Base-by-base conservation (phyloP, 495 filamentous ascomycete species). In the Penicillium riverlandense region DNA sequence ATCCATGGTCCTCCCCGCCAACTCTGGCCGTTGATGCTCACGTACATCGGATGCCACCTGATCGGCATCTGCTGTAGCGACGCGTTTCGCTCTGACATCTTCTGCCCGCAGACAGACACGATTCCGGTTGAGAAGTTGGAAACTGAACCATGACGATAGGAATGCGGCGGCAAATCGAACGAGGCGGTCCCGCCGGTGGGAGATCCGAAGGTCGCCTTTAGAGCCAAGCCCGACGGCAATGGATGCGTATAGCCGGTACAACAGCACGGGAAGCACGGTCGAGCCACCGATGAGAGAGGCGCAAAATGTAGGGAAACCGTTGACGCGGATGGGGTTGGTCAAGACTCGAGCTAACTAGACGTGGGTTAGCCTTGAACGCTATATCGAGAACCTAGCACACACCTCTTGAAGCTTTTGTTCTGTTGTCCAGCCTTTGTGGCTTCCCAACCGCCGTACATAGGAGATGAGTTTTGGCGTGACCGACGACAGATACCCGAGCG, bases 291-390 rank as follows among this genome's bases (percentile, higher is more conserved):
- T 76, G 12, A 92, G 63, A 11, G 72, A 63, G 9, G 78, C 90
- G 64, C 90, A 95, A 58, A 89, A 92, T 6, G 87, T 79, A 29
- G 90, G 86, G 55, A 95, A 92, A 33, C 83, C 64, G 53, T 71
- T 60, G 14, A 66, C 36, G 15, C 65, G 65, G 16, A 74, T 39
- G 39, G 70, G 52, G 42, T 56, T 53, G 32, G 55, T 58, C 27
- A 78, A 48, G 38, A 70, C 54, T 16, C 49, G 54, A 37, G 47
- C 47, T 35, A 74, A 42, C 71, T 75, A 41, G 35, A 33, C 40
- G 6, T 28, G 29, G 15, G 46, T 56, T 22, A 56, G 49, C 34
- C 13, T 45, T 13, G 7, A 34, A 34, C 7, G 32, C 32, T 2
- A 34, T 34, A 6, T 34, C 32, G n/a, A 8, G 9, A 3, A 34